These are phyloP conservation scores for Ophiostoma quercus DNA, from an alignment of 2,329 filamentous ascomycete species.

Conservation along the genomic window DNA sequence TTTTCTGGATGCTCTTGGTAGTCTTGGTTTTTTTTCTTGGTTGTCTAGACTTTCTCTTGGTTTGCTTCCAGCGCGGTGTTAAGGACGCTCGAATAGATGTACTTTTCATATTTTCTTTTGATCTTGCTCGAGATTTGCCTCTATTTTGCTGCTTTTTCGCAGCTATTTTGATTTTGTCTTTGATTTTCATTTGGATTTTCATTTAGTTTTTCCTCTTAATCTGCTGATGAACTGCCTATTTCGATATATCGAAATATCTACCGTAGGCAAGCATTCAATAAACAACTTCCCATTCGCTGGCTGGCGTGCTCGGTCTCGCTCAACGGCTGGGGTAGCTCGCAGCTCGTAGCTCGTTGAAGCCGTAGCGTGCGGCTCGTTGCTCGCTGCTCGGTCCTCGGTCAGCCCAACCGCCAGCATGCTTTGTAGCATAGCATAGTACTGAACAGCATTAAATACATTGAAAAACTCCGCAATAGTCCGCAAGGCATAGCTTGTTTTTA, in stretches of 20 bases:
- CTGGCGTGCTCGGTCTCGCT: background rate
- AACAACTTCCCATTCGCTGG: background rate
- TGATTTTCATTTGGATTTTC: no score
- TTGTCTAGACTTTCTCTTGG: background rate
- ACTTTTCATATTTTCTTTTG: no score
- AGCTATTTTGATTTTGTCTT: no score
- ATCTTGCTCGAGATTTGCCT: background rate
- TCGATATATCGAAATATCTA: background rate
- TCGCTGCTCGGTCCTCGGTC: constrained; percentile 3
- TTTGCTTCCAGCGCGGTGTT: background rate
- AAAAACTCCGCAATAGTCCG: background rate
- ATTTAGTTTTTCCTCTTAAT: no score
- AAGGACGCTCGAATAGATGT: background rate
- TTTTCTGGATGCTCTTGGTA: background rate
- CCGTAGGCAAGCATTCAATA: background rate
- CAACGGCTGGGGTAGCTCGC: background rate
- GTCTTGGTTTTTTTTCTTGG: no score
- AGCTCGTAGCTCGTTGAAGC: background rate
- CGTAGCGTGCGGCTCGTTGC: background rate
- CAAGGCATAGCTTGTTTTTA: background rate
- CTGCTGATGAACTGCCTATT: background rate
- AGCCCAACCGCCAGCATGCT: background rate
- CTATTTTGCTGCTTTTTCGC: no score
- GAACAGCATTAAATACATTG: background rate
- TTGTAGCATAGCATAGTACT: no score